Evolutionary conservation across 805 yeast species (phyloP), one percentile per base, ranked within the genome.

Genomic region (Lipomyces anomalus): DNA sequence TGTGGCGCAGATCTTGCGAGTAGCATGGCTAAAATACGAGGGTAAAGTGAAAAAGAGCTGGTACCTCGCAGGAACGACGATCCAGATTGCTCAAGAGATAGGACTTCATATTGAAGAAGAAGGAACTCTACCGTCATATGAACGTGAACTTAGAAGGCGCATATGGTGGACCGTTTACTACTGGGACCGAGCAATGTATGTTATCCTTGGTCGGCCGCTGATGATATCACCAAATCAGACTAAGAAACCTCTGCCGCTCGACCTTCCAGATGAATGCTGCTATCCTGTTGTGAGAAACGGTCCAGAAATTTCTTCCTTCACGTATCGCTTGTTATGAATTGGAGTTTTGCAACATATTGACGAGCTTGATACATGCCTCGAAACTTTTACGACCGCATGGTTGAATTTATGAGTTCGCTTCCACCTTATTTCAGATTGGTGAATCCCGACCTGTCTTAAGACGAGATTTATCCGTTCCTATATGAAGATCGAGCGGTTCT

Each of bases 161-260:
- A 38, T 50, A 6, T 50, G 55, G 55, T 50, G 55, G 55, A 48
- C 46, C 2, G 41, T 50, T 20, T 50, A 50, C 42, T 42, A 50
- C 35, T 50, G 55, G 55, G 55, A 50, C 30, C 43, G 55, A 17
- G 37, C 47, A 18, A 35, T 50, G 44, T 48, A 49, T 5, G 40
- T 48, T 20, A 44, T 40, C 18, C 38, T 50, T 9, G 51, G 52
- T 18, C 46, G 55, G 40, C 55, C 55, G 18, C 39, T 42, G 35
- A 50, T 50, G 55, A 50, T 50, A 24, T 23, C 36, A 18, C 52
- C 47, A 35, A 48, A 48, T 16, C 29, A 36, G 4, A 47, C 52
- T 35, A 36, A 35, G 9, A 49, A 44, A 16, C 55, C 55, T 6
- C 26, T 50, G 35, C 55, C 55, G 24, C 46, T 50, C 13, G 53